Evolutionary conservation across 345 rosid genomes (phyloP).

Genomic region (Citrus inodora): DNA sequence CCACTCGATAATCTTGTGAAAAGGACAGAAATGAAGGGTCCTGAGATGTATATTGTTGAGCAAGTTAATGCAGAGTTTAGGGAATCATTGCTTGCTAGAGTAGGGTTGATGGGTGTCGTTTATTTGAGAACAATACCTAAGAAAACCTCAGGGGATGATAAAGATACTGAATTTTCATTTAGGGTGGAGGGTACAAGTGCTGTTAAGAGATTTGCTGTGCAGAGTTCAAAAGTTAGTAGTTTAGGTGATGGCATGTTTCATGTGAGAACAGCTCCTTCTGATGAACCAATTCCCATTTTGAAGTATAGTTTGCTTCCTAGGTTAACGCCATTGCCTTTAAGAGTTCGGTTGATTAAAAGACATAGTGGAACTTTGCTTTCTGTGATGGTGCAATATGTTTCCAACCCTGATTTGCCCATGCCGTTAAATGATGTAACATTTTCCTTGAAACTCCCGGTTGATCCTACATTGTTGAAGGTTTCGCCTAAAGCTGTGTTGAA

Average conservation of each 20-base stretch:
- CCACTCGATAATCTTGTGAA: conserved; percentile 75
- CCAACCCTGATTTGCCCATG: conserved; percentile 68
- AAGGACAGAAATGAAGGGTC: conserved; percentile 88
- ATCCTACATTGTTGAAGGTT: conserved; percentile 90
- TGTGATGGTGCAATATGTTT: conserved; percentile 92
- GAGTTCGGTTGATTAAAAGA: conserved; percentile 81
- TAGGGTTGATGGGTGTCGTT: conserved; percentile 90
- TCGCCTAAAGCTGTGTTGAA: conserved; percentile 88
- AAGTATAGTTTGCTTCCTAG: conserved; percentile 88
- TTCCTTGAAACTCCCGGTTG: conserved; percentile 84
- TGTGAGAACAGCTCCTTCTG: conserved; percentile 83
- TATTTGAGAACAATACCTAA: conserved; percentile 81
- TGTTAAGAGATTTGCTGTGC: conserved; percentile 76
- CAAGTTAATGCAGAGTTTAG: conserved; percentile 92
- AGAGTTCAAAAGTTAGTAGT: conserved; percentile 73
- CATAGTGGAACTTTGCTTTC: conserved; percentile 92
- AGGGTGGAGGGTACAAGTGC: conserved; percentile 68
- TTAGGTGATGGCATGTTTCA: conserved; percentile 87
- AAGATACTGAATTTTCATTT: conserved; percentile 91
- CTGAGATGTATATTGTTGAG: conserved; percentile 88
- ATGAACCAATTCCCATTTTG: conserved; percentile 84
- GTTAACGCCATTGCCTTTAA: conserved; percentile 80
- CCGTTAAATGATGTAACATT: conserved; percentile 76
- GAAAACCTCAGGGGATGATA: conserved; percentile 55
- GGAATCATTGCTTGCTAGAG: conserved; percentile 88